Conservation (phyloP, 1,284 basidiomycete species). For the Amylostereum chailletii region DNA sequence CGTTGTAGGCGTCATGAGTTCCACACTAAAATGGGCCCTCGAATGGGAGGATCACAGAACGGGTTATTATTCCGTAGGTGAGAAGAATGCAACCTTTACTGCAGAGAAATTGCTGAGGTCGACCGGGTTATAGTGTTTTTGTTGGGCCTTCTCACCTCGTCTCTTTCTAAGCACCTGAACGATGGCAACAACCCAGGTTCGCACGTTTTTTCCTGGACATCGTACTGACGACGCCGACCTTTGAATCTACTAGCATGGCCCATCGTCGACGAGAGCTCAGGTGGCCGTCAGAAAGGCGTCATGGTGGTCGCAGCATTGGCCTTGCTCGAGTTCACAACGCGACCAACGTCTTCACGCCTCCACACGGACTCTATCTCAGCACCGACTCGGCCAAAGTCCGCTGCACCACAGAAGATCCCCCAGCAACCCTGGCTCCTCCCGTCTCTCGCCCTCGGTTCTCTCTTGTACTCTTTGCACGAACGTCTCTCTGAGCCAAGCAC, state of each 20-base stretch:
- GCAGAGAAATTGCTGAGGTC: not conserved
- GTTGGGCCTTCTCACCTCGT: constrained; percentile 60
- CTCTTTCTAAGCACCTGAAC: constrained; percentile 73
- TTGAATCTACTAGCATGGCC: constrained; percentile 59
- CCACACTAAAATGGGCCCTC: constrained; percentile 35
- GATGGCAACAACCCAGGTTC: constrained; percentile 75
- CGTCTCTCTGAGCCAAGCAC: constrained; percentile 78
- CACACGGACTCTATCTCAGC: not conserved
- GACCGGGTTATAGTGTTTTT: constrained; percentile 39
- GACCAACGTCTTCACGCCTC: constrained; percentile 17
- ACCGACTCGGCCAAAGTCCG: constrained; percentile 2
- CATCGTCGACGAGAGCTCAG: constrained; percentile 57
- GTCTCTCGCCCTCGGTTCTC: constrained; percentile 61
- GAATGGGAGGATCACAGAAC: constrained; percentile 36
- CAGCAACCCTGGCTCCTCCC: constrained; percentile 34
- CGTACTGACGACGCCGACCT: not conserved
- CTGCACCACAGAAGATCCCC: constrained; percentile 8
- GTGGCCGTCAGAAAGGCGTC: constrained; percentile 56
- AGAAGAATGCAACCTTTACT: constrained; percentile 18
- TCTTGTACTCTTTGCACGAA: constrained; percentile 74
- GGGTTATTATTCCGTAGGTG: constrained; percentile 52
- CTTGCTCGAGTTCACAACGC: constrained; percentile 38
- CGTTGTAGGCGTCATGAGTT: not conserved
- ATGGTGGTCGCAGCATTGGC: constrained; percentile 17
- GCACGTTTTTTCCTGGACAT: constrained; percentile 8